A percentile compares a stretch with the other conserved stretches of the same genome.
phyloP scores from a whole-genome alignment of 305 asterid species.

The Euphrasia arctica region DNA sequence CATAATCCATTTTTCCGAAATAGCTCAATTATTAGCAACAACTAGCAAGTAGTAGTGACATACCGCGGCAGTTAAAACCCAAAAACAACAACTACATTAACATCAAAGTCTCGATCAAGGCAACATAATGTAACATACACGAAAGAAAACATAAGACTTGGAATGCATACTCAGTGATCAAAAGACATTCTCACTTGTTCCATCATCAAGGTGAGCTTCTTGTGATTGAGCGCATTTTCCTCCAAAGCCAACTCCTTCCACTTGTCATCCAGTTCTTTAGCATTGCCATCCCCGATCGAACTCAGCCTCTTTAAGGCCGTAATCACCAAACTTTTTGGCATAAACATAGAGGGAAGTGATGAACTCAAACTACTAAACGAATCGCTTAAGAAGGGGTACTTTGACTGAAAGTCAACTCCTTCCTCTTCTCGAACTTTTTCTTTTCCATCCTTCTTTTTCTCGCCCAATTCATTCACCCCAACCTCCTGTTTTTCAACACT shows the following conservation, averaged over 20 bases:
- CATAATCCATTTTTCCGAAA: no score
- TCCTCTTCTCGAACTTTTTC: slow-evolving; percentile 11
- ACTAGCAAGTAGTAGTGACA: neutral
- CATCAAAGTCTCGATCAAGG: neutral
- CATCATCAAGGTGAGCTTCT: slow-evolving; percentile 37
- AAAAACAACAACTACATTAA: no score
- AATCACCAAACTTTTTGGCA: slow-evolving; percentile 13
- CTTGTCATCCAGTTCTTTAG: slow-evolving; percentile 45
- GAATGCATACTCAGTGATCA: slow-evolving; percentile 24
- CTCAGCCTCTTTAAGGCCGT: slow-evolving; percentile 26
- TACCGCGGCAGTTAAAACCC: no score
- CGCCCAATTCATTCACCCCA: no score
- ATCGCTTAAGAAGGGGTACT: slow-evolving; percentile 33
- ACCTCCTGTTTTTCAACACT: no score
- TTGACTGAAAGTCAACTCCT: slow-evolving; percentile 27
- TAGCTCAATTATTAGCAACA: no score
- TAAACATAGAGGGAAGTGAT: slow-evolving; percentile 17
- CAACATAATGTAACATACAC: no score
- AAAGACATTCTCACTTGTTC: slow-evolving; percentile 39
- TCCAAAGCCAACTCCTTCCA: slow-evolving; percentile 46
- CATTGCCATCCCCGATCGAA: slow-evolving; percentile 23
- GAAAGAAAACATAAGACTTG: neutral
- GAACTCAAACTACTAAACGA: slow-evolving; percentile 26
- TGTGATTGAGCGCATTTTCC: slow-evolving; percentile 33
- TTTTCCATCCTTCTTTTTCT: neutral